Conservation (phyloP, 345 rosid genomes). For the Passiflora organensis region DNA sequence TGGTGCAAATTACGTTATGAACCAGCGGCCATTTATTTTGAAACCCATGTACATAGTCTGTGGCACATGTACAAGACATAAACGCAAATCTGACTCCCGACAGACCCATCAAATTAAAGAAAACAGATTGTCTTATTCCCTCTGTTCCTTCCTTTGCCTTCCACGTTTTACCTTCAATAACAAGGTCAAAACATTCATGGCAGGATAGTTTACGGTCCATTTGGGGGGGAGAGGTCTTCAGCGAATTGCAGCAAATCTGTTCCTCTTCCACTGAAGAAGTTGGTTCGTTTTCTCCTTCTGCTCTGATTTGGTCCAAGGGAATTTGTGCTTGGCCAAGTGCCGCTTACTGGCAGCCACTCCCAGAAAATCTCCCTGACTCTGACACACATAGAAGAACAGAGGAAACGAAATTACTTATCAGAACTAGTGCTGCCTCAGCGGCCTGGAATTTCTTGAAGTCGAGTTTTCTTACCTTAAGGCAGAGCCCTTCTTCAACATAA, state of each 20-base stretch:
- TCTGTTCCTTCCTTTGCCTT: too few species aligned
- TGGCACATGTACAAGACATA: too few species aligned
- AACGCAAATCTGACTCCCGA: too few species aligned
- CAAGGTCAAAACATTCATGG: too few species aligned
- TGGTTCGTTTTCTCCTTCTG: not conserved
- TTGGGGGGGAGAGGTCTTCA: not conserved
- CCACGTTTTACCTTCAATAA: too few species aligned
- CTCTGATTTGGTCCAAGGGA: conserved; percentile 1
- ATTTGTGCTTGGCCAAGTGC: not conserved
- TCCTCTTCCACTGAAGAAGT: not conserved
- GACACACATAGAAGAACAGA: not conserved
- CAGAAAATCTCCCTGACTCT: conserved; percentile 1
- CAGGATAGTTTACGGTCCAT: too few species aligned
- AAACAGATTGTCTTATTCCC: too few species aligned
- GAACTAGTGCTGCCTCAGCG: not conserved
- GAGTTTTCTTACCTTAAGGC: conserved; percentile 44
- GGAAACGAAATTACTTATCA: not conserved
- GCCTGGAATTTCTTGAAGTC: not conserved
- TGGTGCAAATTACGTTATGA: too few species aligned
- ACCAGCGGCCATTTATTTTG: too few species aligned
- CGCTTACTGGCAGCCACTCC: not conserved
- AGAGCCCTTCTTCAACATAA: conserved; percentile 52
- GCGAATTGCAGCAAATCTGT: not conserved
- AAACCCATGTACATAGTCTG: too few species aligned
- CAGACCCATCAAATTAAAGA: too few species aligned